Percentiles rank a stretch among this genome's conserved stretches.
These are phyloP conservation scores for Rhodotorula sp. DNA, from an alignment of 1,284 basidiomycete species.

Conservation along the genomic window DNA sequence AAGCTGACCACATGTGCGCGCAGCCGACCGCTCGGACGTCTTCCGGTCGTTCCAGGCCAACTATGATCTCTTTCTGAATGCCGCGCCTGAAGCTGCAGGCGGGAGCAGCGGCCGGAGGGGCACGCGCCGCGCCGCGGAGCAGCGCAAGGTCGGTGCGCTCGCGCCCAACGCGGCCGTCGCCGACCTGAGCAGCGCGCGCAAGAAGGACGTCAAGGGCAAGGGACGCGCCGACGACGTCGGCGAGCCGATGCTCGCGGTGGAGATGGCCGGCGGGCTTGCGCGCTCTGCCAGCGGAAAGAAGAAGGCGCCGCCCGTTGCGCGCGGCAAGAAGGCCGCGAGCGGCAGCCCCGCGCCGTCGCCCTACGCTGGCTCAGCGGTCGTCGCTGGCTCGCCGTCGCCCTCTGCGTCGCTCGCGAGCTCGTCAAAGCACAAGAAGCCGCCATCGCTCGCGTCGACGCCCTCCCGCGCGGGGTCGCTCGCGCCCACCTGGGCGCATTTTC, in stretches of 20 bases:
- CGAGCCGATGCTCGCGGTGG: conserved; percentile 9
- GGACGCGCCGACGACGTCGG: conserved; percentile 14
- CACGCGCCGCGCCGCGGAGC: conserved; percentile 65
- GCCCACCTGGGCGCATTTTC: conserved; percentile 29
- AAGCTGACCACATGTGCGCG: not conserved
- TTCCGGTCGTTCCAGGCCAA: conserved; percentile 67
- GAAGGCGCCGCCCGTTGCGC: not conserved
- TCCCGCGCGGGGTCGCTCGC: conserved; percentile 5
- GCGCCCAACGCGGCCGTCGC: conserved; percentile 10
- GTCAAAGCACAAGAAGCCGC: conserved; percentile 13
- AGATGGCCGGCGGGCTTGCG: not conserved
- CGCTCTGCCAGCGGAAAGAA: conserved; percentile 6
- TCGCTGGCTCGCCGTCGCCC: not conserved
- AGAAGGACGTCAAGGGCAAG: conserved; percentile 33
- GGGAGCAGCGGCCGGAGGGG: conserved; percentile 57
- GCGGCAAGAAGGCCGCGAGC: conserved; percentile 16
- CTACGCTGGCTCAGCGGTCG: not conserved
- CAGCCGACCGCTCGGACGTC: conserved; percentile 66
- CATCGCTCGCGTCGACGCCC: conserved; percentile 9
- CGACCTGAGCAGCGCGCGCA: not conserved
- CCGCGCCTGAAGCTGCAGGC: conserved; percentile 14
- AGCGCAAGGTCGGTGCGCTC: conserved; percentile 57
- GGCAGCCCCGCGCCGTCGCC: conserved; percentile 13
- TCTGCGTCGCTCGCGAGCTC: conserved; percentile 8
- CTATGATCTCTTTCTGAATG: conserved; percentile 56